Evolutionary conservation across 352 stramenopile species (phyloP).

Genomic region (Plasmopara viticola): DNA sequence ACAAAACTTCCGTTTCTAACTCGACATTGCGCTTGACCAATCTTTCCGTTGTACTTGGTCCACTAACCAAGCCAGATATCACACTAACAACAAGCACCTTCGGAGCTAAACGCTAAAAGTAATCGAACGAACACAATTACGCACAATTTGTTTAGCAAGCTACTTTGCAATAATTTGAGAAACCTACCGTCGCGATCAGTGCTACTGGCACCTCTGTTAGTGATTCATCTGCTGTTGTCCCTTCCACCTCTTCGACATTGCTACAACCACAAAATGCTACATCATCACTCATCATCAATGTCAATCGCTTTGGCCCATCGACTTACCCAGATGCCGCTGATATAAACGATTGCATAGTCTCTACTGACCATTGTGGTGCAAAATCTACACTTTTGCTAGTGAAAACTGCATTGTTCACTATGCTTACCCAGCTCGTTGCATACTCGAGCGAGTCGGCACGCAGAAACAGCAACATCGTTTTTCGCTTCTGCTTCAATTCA

Average conservation of each 20-base stretch:
- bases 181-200: constrained; percentile 14
- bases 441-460: constrained; percentile 68
- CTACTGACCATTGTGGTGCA: constrained; percentile 50
- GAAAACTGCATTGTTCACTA: constrained; percentile 73
- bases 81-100: constrained; percentile 63
- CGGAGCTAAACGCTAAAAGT: constrained; percentile 17
- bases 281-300: too few relatives aligned
- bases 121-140: not conserved
- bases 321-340: constrained; percentile 50
- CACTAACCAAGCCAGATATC: constrained; percentile 24
- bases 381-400: constrained; percentile 65
- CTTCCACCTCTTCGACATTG: constrained; percentile 31
- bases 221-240: constrained; percentile 10
- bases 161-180: not conserved
- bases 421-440: constrained; percentile 65
- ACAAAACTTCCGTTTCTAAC: constrained; percentile 38
- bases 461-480: constrained; percentile 75
- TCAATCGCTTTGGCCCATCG: not conserved
- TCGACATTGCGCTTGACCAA: constrained; percentile 63
- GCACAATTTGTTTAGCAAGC: constrained; percentile 3
- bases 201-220: constrained; percentile 14
- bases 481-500: constrained; percentile 41
- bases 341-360: constrained; percentile 75
- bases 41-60: constrained; percentile 30
- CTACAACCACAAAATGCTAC: constrained; percentile 9